Evolutionary conservation across 31 red algal species (phyloP).

Genomic region (Asparagopsis taxiformis): DNA sequence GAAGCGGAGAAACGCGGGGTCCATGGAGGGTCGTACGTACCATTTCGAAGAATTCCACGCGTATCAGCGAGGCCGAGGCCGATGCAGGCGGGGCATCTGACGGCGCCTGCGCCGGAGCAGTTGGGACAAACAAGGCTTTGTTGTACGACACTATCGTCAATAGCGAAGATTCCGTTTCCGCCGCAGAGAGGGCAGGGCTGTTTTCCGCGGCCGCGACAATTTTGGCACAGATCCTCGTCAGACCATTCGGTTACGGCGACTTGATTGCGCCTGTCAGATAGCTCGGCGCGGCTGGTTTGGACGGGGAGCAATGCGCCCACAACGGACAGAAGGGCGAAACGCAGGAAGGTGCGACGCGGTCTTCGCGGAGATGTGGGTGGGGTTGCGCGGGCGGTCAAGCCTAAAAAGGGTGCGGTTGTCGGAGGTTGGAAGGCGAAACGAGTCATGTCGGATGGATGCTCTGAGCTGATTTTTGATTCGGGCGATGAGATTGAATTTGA

Average conservation of each 20-base stretch:
- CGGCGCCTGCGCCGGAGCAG: slow-evolving; percentile 30
- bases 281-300: too few species aligned
- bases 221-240: slow-evolving; percentile 23
- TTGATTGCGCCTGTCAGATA: neutral
- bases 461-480: too few species aligned
- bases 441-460: too few species aligned
- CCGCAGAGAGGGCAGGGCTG: slow-evolving; percentile 39
- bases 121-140: slow-evolving; percentile 51
- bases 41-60: slow-evolving; percentile 50
- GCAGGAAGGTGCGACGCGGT: too few species aligned
- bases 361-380: too few species aligned
- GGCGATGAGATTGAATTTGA: too few species aligned
- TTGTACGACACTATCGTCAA: slow-evolving; percentile 55
- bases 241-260: slow-evolving; percentile 14
- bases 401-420: too few species aligned
- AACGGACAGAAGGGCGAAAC: too few species aligned
- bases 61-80: slow-evolving; percentile 45
- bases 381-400: too few species aligned
- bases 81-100: slow-evolving; percentile 60
- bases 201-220: slow-evolving; percentile 42
- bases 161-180: slow-evolving; percentile 28
- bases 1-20: neutral
- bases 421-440: too few species aligned
- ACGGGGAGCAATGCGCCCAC: too few species aligned
- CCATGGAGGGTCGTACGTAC: neutral